Evolutionary conservation across 371 early-diverging fungal genomes (phyloP).

Genomic region (Choanephora cucurbitarum): DNA sequence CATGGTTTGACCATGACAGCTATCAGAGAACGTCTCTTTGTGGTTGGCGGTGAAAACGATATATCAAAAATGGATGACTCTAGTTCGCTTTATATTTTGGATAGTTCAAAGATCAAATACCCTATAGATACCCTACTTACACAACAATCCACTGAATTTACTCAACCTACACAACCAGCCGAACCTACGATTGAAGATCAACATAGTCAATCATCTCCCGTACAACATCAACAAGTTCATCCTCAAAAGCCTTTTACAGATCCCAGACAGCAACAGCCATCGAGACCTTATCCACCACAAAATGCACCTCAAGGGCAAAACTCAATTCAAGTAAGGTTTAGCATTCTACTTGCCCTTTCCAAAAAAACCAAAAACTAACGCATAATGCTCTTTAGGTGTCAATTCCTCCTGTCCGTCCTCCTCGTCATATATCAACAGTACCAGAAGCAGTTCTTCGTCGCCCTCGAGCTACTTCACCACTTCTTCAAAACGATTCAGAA

Average conservation of each 20-base stretch:
- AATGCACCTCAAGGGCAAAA: conserved; percentile 2
- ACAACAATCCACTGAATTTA: conserved; percentile 20
- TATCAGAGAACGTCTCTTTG: conserved; percentile 63
- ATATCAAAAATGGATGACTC: conserved; percentile 56
- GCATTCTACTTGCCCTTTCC: background rate
- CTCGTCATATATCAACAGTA: conserved; percentile 46
- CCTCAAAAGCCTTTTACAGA: conserved; percentile 3
- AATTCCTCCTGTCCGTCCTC: conserved; percentile 31
- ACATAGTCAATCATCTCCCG: conserved; percentile 15
- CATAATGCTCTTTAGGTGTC: too few relatives aligned
- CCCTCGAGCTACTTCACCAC: conserved; percentile 46
- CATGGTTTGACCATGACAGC: conserved; percentile 64
- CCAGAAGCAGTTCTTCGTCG: conserved; percentile 52
- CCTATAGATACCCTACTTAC: conserved; percentile 50
- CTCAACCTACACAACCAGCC: background rate
- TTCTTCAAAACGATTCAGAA: conserved; percentile 34
- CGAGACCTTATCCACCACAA: conserved; percentile 1
- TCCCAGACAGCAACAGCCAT: conserved; percentile 4
- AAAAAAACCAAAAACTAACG: too few relatives aligned
- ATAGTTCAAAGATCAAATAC: conserved; percentile 76
- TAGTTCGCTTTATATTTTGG: conserved; percentile 58
- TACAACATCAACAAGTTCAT: conserved; percentile 27
- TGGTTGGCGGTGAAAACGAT: conserved; percentile 67
- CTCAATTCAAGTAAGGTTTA: conserved; percentile 12
- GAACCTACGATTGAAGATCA: conserved; percentile 5